Evolutionary conservation across 2,329 filamentous ascomycete genomes (phyloP).

Genomic region (Lojkania enalia): DNA sequence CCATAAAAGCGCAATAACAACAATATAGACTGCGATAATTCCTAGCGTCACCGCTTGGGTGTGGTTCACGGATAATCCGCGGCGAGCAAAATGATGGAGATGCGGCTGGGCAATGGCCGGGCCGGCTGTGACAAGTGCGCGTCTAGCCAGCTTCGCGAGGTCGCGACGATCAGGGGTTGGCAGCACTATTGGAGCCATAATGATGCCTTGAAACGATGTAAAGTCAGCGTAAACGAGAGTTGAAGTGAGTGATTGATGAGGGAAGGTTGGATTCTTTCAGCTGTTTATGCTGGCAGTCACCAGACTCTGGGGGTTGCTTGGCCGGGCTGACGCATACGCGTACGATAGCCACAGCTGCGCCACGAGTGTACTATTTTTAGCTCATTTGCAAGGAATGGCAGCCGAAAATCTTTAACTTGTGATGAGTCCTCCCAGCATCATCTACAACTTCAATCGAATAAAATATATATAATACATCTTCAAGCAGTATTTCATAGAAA

Average conservation of each 20-base stretch:
- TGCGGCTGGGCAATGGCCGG: conserved; percentile 29
- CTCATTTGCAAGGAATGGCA: neutral
- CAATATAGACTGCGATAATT: conserved; percentile 71
- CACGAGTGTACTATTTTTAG: conserved; percentile 5
- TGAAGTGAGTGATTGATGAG: neutral
- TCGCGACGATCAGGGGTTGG: neutral
- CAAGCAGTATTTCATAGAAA: no score
- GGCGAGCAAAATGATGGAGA: conserved; percentile 48
- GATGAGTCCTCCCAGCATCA: no score
- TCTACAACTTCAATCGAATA: no score
- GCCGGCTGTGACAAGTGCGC: conserved; percentile 30
- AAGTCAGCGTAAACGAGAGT: neutral
- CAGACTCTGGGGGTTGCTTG: neutral
- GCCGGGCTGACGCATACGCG: conserved; percentile 13
- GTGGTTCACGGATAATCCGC: conserved; percentile 64
- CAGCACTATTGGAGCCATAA: conserved; percentile 1
- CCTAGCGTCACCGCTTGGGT: conserved; percentile 73
- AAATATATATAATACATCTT: no score
- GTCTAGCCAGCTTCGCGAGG: conserved; percentile 30
- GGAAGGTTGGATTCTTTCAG: neutral
- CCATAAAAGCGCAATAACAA: conserved; percentile 76
- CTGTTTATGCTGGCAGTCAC: conserved; percentile 6
- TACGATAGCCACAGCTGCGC: conserved; percentile 6
- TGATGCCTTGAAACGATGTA: neutral
- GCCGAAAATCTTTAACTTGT: no score